Evolutionary conservation across 2,329 filamentous ascomycete genomes (phyloP).

Genomic region (Colletotrichum brevisporum): DNA sequence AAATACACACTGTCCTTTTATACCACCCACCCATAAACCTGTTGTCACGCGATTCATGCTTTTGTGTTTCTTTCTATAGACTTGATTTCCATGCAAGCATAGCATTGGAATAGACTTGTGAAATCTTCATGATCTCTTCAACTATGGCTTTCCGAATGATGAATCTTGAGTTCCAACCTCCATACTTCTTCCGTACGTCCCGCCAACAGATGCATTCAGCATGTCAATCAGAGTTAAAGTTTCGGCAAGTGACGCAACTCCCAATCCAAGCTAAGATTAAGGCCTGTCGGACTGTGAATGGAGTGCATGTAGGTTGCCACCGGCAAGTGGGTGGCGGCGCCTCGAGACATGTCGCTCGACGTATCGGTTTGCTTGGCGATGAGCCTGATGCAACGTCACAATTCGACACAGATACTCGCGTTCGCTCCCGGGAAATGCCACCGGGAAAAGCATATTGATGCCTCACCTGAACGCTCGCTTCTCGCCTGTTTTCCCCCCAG

Average conservation of each 20-base stretch:
- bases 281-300: not conserved
- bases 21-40: conserved; percentile 25
- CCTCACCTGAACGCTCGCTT: not conserved
- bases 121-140: not conserved
- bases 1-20: conserved; percentile 26
- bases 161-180: too few species aligned
- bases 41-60: conserved; percentile 28
- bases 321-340: not conserved
- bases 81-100: not conserved
- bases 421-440: not conserved
- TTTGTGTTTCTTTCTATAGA: conserved; percentile 27
- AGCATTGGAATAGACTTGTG: conserved; percentile 14
- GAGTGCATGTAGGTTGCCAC: not conserved
- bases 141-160: not conserved
- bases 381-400: not conserved
- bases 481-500: not conserved
- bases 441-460: not conserved
- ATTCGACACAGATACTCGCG: not conserved
- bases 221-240: not conserved
- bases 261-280: not conserved
- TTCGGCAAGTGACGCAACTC: not conserved
- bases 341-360: not conserved
- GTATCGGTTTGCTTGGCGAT: not conserved
- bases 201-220: not conserved
- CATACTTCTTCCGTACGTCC: not conserved